A percentile compares a stretch with the other conserved stretches of the same genome.
Evolutionary conservation across 352 stramenopile genomes (phyloP).

Genomic region (Aphanomyces astaci): DNA sequence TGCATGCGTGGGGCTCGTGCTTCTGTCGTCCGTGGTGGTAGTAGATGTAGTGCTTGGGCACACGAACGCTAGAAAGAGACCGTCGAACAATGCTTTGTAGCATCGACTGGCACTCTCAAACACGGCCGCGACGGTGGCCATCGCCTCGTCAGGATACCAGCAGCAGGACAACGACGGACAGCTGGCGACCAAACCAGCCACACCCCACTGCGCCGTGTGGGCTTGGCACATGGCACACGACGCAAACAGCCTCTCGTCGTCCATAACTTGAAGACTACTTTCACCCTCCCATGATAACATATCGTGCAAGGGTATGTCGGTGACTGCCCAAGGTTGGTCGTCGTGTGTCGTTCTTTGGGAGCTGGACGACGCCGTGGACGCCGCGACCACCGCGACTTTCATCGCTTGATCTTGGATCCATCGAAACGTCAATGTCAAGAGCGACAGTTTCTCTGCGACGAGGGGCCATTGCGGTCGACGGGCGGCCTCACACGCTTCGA

Average conservation of each 20-base stretch:
- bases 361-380: neutral
- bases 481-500: slow-evolving; percentile 13
- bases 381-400: neutral
- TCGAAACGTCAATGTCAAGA: slow-evolving; percentile 5
- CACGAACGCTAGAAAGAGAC: slow-evolving; percentile 8
- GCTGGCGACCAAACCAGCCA: neutral
- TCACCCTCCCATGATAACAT: neutral
- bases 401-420: slow-evolving; percentile 13
- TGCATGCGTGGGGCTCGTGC: neutral
- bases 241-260: neutral
- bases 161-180: neutral
- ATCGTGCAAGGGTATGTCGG: too few relatives aligned
- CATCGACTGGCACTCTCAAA: slow-evolving; percentile 8
- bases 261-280: too few relatives aligned
- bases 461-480: neutral
- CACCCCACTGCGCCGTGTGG: neutral
- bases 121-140: neutral
- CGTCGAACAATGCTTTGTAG: slow-evolving; percentile 17
- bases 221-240: slow-evolving; percentile 3
- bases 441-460: slow-evolving; percentile 12
- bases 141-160: neutral
- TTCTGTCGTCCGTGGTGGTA: neutral
- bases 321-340: too few relatives aligned
- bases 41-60: neutral
- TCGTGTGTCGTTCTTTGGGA: too few relatives aligned